Conservation (phyloP, 139 green algal genomes). For the Chlorella vulgaris region DNA sequence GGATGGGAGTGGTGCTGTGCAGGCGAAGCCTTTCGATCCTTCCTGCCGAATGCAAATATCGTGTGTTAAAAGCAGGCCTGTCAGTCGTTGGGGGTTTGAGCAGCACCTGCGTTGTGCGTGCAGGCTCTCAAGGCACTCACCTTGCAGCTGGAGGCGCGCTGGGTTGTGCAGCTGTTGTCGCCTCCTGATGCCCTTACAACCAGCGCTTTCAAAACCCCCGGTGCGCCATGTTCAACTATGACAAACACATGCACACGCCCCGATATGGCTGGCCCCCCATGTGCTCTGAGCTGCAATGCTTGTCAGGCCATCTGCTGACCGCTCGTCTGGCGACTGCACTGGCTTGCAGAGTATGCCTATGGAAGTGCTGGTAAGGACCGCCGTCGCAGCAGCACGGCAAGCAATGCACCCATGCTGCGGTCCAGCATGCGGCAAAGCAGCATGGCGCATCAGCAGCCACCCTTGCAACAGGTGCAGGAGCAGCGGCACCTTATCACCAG, state of each 20-base stretch:
- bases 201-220: no score
- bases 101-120: no score
- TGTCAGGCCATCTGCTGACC: neutral
- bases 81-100: no score
- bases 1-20: neutral
- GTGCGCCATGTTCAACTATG: no score
- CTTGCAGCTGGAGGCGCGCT: slow-evolving; percentile 25
- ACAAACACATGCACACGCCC: no score
- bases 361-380: neutral
- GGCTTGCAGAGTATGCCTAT: neutral
- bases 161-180: slow-evolving; percentile 21
- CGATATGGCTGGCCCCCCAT: no score
- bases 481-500: neutral
- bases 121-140: slow-evolving; percentile 32
- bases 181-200: neutral
- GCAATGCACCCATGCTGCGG: slow-evolving; percentile 10
- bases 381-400: neutral
- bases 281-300: no score
- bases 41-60: no score
- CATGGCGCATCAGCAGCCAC: neutral
- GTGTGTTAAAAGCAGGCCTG: no score
- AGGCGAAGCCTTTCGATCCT: neutral
- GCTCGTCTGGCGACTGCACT: neutral
- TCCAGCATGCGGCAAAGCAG: neutral
- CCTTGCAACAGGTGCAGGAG: neutral